A percentile compares a stretch with the other conserved stretches of the same genome.
phyloP scores from a whole-genome alignment of 1,284 basidiomycete genomes.

The Vanrija sp. region DNA sequence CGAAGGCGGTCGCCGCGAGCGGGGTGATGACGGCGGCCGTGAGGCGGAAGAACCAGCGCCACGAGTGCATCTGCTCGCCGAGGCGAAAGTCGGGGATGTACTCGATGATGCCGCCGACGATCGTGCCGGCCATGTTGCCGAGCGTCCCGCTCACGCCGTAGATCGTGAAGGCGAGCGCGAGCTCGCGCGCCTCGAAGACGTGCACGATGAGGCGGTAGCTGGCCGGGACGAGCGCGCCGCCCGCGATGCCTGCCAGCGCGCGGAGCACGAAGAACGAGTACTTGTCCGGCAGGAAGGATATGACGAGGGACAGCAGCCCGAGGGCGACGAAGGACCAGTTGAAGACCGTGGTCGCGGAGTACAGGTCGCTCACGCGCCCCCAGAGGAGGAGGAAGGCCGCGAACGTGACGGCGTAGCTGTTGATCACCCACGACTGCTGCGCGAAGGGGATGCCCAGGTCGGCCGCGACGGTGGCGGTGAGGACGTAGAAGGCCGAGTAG shows the following conservation, averaged over 20 bases:
- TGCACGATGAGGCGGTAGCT: slow-evolving; percentile 42
- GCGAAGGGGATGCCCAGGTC: slow-evolving; percentile 15
- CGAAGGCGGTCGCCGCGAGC: slow-evolving; percentile 20
- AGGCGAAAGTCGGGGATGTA: slow-evolving; percentile 35
- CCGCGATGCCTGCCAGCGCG: slow-evolving; percentile 32
- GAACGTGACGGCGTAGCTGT: slow-evolving; percentile 40
- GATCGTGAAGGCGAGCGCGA: slow-evolving; percentile 35
- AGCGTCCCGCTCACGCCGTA: slow-evolving; percentile 44
- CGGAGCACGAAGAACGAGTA: slow-evolving; percentile 35
- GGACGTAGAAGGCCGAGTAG: slow-evolving; percentile 21
- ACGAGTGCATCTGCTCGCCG: slow-evolving; percentile 36
- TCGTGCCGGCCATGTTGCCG: slow-evolving; percentile 38
- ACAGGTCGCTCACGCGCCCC: slow-evolving; percentile 39
- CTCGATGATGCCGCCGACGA: slow-evolving; percentile 42
- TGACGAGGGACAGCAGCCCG: slow-evolving; percentile 28
- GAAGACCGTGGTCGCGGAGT: slow-evolving; percentile 36
- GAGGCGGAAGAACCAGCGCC: slow-evolving; percentile 41
- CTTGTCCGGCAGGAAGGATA: slow-evolving; percentile 34
- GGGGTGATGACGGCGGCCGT: slow-evolving; percentile 28
- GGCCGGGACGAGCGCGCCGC: slow-evolving; percentile 35
- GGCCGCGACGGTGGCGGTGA: slow-evolving; percentile 10
- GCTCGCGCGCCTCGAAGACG: slow-evolving; percentile 34
- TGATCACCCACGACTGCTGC: slow-evolving; percentile 22
- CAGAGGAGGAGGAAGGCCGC: slow-evolving; percentile 37
- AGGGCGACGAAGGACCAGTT: slow-evolving; percentile 27